Evolutionary conservation across 805 yeast species (phyloP), one percentile per base, ranked within the genome.

Genomic region (Candida caryicola): DNA sequence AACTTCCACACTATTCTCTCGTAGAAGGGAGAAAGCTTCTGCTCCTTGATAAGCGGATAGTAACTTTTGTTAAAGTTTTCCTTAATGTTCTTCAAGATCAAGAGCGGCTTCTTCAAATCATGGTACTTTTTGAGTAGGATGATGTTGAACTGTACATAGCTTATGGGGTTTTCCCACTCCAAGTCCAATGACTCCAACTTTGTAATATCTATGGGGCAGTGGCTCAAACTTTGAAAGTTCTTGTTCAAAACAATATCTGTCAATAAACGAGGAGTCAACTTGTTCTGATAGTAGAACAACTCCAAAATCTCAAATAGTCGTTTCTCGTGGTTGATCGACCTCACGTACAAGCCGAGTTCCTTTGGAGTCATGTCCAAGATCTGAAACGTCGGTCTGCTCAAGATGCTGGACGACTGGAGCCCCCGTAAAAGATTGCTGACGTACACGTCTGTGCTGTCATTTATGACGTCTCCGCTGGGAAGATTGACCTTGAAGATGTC

Each of bases 1-100:
- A 63, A 68, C 40, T 62, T 63, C 74, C 74, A 68, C 9, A 66
- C 54, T 1, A 66, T 62, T 17, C 73, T 42, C 45, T 68, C 73
- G 48, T 66, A 66, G 35, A 64, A 66, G 10, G 67, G 64, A 17
- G 59, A 41, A 12, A 67, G 48, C 27, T 46, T 36, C 9, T 45
- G 39, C 1, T 39, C 36, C 19, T 42, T 34, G 13, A 67, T 59
- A 17, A 51, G 40, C 1, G 64, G 63, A 14, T 49, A 40, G 35
- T 60, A 65, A 21, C 37, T 40, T 3, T 27, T 5, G n/a, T 41
- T 46, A 29, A 64, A 63, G 41, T 57, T 52, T n/a, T 41, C 43
- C 40, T 58, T 58, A 28, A 68, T 46, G 34, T 56, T 51, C 36
- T 54, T 54, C 10, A 64, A 45, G 10, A 67, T 61, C 40, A 43